Evolutionary conservation across 2,329 filamentous ascomycete species (phyloP), one percentile per base, ranked within the genome.

Genomic region (Fusarium armeniacum): DNA sequence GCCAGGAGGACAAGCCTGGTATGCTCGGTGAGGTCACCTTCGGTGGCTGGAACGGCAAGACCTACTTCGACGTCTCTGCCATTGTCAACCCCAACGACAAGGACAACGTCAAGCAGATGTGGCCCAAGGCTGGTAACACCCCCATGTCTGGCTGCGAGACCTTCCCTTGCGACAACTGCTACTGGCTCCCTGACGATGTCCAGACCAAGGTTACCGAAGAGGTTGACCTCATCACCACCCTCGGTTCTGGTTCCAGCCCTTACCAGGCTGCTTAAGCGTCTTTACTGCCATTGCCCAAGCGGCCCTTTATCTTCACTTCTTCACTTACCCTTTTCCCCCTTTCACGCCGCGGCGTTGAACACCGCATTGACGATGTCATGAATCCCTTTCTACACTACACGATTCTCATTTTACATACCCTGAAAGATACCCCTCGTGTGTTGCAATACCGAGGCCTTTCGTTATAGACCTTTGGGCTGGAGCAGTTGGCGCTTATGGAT

Each of bases 1-100:
- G 85, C 56, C 62, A 75, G 3, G 46, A 74, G 13, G 78, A 83
- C 69, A 72, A 73, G 43, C 76, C 81, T 7, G 86, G 86, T 70
- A 88, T 86, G 83, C 82, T 86, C 59, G 84, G 84, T 56, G 84
- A 86, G 81, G 80, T 85, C 58, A 78, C 79, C 68, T 86, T 85
- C 74, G 79, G 83, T 55, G 84, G 83, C 74, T 86, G 78, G 78
- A 73, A 76, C 54, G 85, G 79, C 68, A 65, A 80, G 62, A 87
- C 83, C 60, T 89, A 83, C 82, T 89, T 86, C 61, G 86, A 89
- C 67, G 85, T 89, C 66, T 87, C 85, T 13, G 86, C 86, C 76
- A 88, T 89, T 68, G 84, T 87, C 72, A 79, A 85, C 77, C 78
- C 84, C 52, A 74, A 74, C 40, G 86, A 88, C 77, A 72, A 78